These are phyloP conservation scores for Leptodermis oblonga DNA, from an alignment of 257 asterid species.

Conservation along the genomic window DNA sequence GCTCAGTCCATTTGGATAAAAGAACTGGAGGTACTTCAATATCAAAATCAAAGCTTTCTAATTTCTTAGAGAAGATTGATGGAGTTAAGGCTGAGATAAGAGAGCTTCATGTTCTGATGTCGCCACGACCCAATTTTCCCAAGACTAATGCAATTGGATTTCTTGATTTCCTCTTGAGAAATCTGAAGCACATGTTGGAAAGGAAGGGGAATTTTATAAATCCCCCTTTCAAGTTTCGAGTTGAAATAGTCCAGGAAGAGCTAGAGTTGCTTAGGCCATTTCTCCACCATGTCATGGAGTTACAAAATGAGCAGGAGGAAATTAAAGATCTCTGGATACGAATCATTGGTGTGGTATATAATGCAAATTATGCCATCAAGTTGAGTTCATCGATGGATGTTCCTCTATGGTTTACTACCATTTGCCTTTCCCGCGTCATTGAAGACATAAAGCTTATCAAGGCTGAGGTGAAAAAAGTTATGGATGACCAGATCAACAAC, in stretches of 20 bases:
- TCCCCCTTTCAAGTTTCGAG: neutral
- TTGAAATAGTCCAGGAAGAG: neutral
- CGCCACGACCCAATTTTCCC: conserved; percentile 4
- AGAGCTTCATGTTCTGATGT: neutral
- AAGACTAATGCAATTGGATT: conserved; percentile 8
- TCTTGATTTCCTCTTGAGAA: neutral
- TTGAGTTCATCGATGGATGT: neutral
- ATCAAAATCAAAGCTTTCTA: too few relatives aligned
- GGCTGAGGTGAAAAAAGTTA: neutral
- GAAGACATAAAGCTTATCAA: neutral
- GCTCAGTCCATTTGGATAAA: neutral
- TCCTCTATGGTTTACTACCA: neutral
- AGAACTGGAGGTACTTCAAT: neutral
- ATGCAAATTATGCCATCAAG: neutral
- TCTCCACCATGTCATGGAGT: neutral
- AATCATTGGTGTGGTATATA: conserved; percentile 4
- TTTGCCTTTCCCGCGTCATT: neutral
- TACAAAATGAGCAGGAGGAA: neutral
- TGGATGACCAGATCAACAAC: neutral
- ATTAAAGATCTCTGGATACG: neutral
- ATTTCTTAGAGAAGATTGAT: neutral
- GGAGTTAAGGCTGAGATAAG: neutral
- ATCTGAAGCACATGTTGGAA: neutral
- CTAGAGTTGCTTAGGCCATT: neutral
- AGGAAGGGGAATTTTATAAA: neutral